phyloP scores from a whole-genome alignment of 2,329 filamentous ascomycete genomes.

The Fusarium continuum region DNA sequence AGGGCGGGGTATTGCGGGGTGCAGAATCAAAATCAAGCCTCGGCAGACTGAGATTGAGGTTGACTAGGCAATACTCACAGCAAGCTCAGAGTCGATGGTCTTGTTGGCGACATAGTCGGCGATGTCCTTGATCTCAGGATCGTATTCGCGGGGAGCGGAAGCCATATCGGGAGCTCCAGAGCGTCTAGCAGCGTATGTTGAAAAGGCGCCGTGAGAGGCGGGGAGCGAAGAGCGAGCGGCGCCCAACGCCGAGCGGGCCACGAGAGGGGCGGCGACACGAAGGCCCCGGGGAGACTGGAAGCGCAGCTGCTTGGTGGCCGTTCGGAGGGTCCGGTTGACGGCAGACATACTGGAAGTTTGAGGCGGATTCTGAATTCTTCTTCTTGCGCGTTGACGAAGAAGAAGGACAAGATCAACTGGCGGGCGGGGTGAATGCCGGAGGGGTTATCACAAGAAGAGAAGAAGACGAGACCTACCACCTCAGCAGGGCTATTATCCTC shows the following conservation, averaged over 20 bases:
- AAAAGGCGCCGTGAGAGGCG: slow-evolving; percentile 55
- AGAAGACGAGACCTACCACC: slow-evolving; percentile 4
- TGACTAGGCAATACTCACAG: slow-evolving; percentile 68
- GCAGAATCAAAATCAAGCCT: slow-evolving; percentile 11
- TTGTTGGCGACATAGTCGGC: slow-evolving; percentile 94
- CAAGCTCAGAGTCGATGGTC: slow-evolving; percentile 88
- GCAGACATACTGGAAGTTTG: slow-evolving; percentile 57
- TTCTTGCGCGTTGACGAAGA: slow-evolving; percentile 16
- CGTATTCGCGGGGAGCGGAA: slow-evolving; percentile 71
- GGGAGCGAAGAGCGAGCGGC: slow-evolving; percentile 48
- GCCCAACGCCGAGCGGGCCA: slow-evolving; percentile 47
- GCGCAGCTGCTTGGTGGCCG: slow-evolving; percentile 64
- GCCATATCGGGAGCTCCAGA: slow-evolving; percentile 62
- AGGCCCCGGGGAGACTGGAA: slow-evolving; percentile 52
- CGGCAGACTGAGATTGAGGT: background rate
- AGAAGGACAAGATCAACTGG: slow-evolving; percentile 26
- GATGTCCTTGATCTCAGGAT: slow-evolving; percentile 94
- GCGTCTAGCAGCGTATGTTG: slow-evolving; percentile 58
- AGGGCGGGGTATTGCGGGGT: slow-evolving; percentile 39
- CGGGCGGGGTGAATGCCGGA: background rate
- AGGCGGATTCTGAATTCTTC: slow-evolving; percentile 9
- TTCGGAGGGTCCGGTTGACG: slow-evolving; percentile 63
- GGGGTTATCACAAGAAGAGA: slow-evolving; percentile 30
- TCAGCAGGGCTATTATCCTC: slow-evolving; percentile 19
- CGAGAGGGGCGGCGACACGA: slow-evolving; percentile 50